These are phyloP conservation scores for Amphibolis antarctica DNA, from an alignment of 106 monocot species.

Conservation along the genomic window DNA sequence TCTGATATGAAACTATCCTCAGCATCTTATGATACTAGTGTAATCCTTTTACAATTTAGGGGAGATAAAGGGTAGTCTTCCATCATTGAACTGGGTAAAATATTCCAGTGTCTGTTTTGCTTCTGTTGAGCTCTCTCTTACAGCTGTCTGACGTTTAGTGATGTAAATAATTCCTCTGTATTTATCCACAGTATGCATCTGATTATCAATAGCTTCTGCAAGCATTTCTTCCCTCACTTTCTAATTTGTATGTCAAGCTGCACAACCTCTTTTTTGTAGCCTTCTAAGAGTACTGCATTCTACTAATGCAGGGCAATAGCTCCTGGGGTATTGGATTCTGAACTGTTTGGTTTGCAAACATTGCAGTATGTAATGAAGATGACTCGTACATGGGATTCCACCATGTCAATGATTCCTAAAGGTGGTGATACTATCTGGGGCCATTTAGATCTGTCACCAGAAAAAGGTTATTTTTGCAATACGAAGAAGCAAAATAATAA, in stretches of 20 bases:
- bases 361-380: constrained; percentile 89
- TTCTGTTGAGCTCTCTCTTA: not conserved
- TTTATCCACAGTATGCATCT: not conserved
- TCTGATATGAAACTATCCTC: too few species aligned
- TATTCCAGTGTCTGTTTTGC: too few species aligned
- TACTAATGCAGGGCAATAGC: constrained; percentile 64
- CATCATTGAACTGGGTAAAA: too few species aligned
- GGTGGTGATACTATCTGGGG: constrained; percentile 99
- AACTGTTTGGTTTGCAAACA: constrained; percentile 84
- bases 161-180: not conserved
- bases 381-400: constrained; percentile 99
- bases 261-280: not conserved
- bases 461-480: constrained; percentile 58
- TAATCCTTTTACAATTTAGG: too few species aligned
- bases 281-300: not conserved
- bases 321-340: constrained; percentile 83
- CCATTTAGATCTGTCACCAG: constrained; percentile 81
- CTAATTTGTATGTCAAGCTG: not conserved
- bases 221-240: too few species aligned
- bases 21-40: too few species aligned
- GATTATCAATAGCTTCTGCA: not conserved
- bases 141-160: not conserved
- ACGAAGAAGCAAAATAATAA: constrained; percentile 40
- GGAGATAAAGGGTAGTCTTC: too few species aligned
- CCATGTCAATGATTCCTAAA: constrained; percentile 99